Percentiles rank a stretch among this genome's conserved stretches.
phyloP scores from a whole-genome alignment of 192 early-diverging fungal genomes.

The Dimargaris xerosporica region DNA sequence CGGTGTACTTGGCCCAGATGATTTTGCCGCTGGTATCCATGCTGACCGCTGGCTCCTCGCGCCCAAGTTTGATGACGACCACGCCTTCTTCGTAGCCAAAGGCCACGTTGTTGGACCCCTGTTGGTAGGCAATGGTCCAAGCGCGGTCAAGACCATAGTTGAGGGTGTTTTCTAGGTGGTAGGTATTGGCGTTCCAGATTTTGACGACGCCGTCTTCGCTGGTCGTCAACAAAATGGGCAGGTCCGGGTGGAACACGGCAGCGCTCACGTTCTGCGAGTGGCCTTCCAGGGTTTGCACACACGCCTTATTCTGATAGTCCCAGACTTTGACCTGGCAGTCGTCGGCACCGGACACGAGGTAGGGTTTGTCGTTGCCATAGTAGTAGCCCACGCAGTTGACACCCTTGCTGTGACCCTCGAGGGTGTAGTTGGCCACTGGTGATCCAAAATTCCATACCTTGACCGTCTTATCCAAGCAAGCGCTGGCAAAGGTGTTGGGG shows the following conservation, averaged over 20 bases:
- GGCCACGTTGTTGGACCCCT: slow-evolving; percentile 79
- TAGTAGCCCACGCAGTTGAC: slow-evolving; percentile 99
- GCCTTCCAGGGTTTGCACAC: slow-evolving; percentile 96
- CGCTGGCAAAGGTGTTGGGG: slow-evolving; percentile 95
- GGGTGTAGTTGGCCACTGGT: slow-evolving; percentile 82
- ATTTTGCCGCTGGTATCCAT: slow-evolving; percentile 97
- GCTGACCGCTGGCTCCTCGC: slow-evolving; percentile 88
- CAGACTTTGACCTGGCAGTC: slow-evolving; percentile 92
- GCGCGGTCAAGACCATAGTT: slow-evolving; percentile 97
- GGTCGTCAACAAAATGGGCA: slow-evolving; percentile 92
- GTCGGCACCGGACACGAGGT: slow-evolving; percentile 87
- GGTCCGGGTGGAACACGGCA: slow-evolving; percentile 83
- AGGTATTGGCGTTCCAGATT: slow-evolving; percentile 96
- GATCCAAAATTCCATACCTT: slow-evolving; percentile 98
- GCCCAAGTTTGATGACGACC: slow-evolving; percentile 88
- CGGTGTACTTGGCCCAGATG: slow-evolving; percentile 95
- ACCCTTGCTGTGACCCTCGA: slow-evolving; percentile 94
- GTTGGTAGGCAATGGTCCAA: slow-evolving; percentile 84
- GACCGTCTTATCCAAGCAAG: slow-evolving; percentile 87
- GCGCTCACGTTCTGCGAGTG: slow-evolving; percentile 89
- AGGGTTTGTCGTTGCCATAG: slow-evolving; percentile 94
- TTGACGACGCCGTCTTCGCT: slow-evolving; percentile 90
- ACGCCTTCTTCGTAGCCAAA: slow-evolving; percentile 95
- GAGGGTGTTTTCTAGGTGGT: slow-evolving; percentile 87
- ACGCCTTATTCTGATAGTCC: slow-evolving; percentile 99